Evolutionary conservation across 108 stramenopile species (phyloP), one percentile per base, ranked within the genome.

Genomic region (Parietichytrium sp.): DNA sequence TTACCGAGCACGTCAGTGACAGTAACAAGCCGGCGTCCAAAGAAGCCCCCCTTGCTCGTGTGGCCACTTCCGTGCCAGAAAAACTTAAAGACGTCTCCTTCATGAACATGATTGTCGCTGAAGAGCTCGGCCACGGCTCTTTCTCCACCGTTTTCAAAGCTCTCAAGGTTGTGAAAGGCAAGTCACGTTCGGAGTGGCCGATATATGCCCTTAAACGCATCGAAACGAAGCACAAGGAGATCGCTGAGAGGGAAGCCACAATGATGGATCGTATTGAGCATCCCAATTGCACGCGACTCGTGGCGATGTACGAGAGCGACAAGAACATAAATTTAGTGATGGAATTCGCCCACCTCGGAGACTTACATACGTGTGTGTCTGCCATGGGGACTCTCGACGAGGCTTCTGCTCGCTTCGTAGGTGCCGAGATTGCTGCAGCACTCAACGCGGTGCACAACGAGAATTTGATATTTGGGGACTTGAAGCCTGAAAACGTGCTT

Each of bases 51-150:
- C 79, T 4, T 15, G 36, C 18, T 79, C 55, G 51, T 79, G 83
- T 23, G 79, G 80, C 78, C 25, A 52, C 61, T 78, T 84, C 79
- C 84, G 79, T 38, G 84, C 83, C 3, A 80, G 29, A n/a, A n/a
- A n/a, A n/a, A n/a, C 86, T 96, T 27, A 93, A 95, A 0, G 85
- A 91, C 48, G 83, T 98, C 30, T 96, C 94, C 52, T 98, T 98
- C 78, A 96, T 97, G 81, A 95, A 97, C 79, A 87, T 98, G 49
- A 96, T 98, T 12, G 97, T 98, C 85, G 98, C 96, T 4, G 92
- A 95, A 27, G 92, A 93, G 49, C 86, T 98, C 4, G 98, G 98
- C 16, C 61, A 83, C 2, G 97, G 98, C 13, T 90, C 96, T 0
- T 98, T 98, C 79, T 91, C 93, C 23, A 88, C 16, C 6, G 89